Percentiles rank a stretch among this genome's conserved stretches.
phyloP scores from a whole-genome alignment of 2,329 filamentous ascomycete genomes.

The Calonectria naviculata region DNA sequence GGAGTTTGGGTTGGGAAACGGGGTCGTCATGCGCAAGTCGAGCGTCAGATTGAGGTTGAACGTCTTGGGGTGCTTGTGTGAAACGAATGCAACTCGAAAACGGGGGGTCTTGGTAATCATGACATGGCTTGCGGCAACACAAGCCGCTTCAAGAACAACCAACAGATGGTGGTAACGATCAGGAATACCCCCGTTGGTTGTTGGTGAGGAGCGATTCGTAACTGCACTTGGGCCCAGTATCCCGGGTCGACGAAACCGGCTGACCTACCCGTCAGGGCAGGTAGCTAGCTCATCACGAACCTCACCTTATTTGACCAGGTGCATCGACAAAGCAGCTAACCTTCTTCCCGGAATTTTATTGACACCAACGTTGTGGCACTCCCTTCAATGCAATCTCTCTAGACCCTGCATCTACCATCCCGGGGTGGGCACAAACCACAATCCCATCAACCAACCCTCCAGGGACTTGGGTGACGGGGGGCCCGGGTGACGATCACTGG shows the following conservation, averaged over 20 bases:
- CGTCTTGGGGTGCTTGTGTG: neutral
- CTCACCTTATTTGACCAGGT: neutral
- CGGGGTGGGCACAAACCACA: neutral
- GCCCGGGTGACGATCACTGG: slow-evolving; percentile 35
- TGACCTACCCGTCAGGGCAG: slow-evolving; percentile 8
- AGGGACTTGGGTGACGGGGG: slow-evolving; percentile 10
- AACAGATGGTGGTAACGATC: neutral
- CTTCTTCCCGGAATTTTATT: neutral
- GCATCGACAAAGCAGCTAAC: neutral
- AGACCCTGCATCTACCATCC: slow-evolving; percentile 10
- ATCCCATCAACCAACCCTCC: neutral
- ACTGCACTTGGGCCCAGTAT: neutral
- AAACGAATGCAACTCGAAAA: neutral
- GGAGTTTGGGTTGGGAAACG: slow-evolving; percentile 5
- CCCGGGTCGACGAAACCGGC: neutral
- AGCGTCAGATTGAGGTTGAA: slow-evolving; percentile 2
- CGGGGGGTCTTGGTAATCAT: neutral
- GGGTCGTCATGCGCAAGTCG: slow-evolving; percentile 5
- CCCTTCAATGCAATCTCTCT: neutral
- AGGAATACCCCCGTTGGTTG: neutral
- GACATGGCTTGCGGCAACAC: neutral
- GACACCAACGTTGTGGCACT: slow-evolving; percentile 3
- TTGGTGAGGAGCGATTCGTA: slow-evolving; percentile 9
- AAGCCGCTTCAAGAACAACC: neutral
- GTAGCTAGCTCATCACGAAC: neutral